Conservation (phyloP, 257 asterid species). For the Solanum medicagineum region DNA sequence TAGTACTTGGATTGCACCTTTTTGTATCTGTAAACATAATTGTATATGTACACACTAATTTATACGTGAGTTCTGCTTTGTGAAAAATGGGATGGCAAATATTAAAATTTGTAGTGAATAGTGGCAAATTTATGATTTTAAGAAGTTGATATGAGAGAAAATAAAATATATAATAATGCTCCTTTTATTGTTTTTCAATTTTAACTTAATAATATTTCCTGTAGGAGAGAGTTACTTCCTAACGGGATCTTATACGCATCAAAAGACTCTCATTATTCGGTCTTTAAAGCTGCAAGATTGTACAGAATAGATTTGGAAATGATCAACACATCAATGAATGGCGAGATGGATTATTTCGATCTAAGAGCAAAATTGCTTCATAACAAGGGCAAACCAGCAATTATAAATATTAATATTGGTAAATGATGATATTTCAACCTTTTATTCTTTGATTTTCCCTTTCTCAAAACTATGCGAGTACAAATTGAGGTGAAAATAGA, state of each 20-base stretch:
- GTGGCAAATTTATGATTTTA: background rate
- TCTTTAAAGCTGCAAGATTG: slow-evolving; percentile 3
- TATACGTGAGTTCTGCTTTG: too few species aligned
- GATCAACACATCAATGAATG: background rate
- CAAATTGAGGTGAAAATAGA: too few species aligned
- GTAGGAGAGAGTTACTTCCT: slow-evolving; percentile 2
- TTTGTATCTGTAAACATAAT: too few species aligned
- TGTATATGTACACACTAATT: too few species aligned
- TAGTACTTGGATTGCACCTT: too few species aligned
- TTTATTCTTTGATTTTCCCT: background rate
- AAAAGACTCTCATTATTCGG: background rate
- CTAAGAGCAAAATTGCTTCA: background rate
- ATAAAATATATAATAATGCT: background rate
- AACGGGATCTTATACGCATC: slow-evolving; percentile 5
- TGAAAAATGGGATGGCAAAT: too few species aligned
- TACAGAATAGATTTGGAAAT: slow-evolving; percentile 1
- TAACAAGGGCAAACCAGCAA: slow-evolving; percentile 8
- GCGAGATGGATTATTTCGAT: background rate
- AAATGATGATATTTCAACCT: background rate
- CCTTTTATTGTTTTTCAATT: background rate
- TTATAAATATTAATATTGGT: slow-evolving; percentile 9
- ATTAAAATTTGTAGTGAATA: background rate
- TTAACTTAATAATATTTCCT: background rate
- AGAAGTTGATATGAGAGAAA: background rate
- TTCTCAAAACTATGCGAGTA: too few species aligned